Conservation (phyloP, 2,329 filamentous ascomycete species). For the Cucurbitaria berberidis region DNA sequence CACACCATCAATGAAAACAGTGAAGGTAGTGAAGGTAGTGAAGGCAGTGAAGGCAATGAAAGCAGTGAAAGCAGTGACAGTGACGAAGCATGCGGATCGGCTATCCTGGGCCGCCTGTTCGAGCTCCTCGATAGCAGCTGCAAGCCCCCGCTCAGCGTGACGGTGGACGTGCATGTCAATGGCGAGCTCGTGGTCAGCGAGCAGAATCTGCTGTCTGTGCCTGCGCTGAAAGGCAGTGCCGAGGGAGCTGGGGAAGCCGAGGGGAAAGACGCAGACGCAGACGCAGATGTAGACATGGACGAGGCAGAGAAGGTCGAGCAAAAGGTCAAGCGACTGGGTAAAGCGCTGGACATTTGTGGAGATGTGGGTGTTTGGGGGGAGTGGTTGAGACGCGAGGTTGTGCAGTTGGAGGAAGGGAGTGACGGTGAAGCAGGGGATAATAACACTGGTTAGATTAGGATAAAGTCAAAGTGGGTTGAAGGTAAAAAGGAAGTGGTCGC, state of each 20-base stretch:
- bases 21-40: no score
- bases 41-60: no score
- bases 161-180: constrained; percentile 65
- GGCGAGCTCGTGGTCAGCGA: constrained; percentile 64
- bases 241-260: background rate
- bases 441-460: no score
- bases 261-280: background rate
- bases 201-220: constrained; percentile 59
- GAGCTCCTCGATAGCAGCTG: constrained; percentile 22
- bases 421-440: no score
- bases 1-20: no score
- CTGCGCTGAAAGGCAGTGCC: constrained; percentile 7
- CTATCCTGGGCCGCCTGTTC: constrained; percentile 12
- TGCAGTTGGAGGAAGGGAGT: background rate
- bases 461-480: no score
- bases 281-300: constrained; percentile 34
- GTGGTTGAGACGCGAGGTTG: constrained; percentile 50
- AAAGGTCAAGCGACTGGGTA: constrained; percentile 46
- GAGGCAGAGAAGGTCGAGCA: constrained; percentile 31
- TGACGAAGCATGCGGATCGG: no score
- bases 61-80: no score
- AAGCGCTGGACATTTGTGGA: constrained; percentile 55
- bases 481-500: no score
- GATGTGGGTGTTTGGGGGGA: constrained; percentile 61
- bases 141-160: constrained; percentile 58